These are phyloP conservation scores for Diaporthe caulivora DNA, from an alignment of 2,329 filamentous ascomycete species.

Conservation along the genomic window DNA sequence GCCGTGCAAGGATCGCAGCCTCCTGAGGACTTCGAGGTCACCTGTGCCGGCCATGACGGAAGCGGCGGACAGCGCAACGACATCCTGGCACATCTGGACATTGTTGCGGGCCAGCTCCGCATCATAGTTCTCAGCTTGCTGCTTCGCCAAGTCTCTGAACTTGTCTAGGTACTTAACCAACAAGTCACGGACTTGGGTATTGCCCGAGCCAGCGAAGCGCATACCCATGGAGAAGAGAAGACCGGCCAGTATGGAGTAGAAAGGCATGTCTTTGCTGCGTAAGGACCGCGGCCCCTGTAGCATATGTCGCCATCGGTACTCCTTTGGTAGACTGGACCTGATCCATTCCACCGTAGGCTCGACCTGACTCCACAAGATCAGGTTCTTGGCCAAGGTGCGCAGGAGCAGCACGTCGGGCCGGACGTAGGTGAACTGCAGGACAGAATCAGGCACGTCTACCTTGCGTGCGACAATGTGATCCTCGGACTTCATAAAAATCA, in stretches of 20 bases:
- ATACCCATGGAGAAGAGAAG: slow-evolving; percentile 85
- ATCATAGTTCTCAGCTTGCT: slow-evolving; percentile 76
- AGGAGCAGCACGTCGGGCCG: slow-evolving; percentile 93
- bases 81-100: slow-evolving; percentile 90
- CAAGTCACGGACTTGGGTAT: slow-evolving; percentile 80
- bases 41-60: slow-evolving; percentile 97
- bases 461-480: slow-evolving; percentile 89
- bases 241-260: slow-evolving; percentile 92
- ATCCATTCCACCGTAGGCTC: slow-evolving; percentile 82
- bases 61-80: slow-evolving; percentile 83
- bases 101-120: slow-evolving; percentile 85
- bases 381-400: slow-evolving; percentile 86
- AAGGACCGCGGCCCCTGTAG: slow-evolving; percentile 72
- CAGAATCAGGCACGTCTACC: slow-evolving; percentile 91
- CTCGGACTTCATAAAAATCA: slow-evolving; percentile 98
- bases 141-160: slow-evolving; percentile 81
- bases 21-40: slow-evolving; percentile 85
- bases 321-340: slow-evolving; percentile 75
- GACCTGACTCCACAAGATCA: slow-evolving; percentile 94
- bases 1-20: slow-evolving; percentile 88
- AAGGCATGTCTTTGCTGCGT: slow-evolving; percentile 86
- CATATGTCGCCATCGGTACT: slow-evolving; percentile 73
- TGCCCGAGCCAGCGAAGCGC: slow-evolving; percentile 80
- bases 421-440: slow-evolving; percentile 94
- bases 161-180: slow-evolving; percentile 87